phyloP scores from a whole-genome alignment of 441 rosid genomes.

The Isatis lusitanica region DNA sequence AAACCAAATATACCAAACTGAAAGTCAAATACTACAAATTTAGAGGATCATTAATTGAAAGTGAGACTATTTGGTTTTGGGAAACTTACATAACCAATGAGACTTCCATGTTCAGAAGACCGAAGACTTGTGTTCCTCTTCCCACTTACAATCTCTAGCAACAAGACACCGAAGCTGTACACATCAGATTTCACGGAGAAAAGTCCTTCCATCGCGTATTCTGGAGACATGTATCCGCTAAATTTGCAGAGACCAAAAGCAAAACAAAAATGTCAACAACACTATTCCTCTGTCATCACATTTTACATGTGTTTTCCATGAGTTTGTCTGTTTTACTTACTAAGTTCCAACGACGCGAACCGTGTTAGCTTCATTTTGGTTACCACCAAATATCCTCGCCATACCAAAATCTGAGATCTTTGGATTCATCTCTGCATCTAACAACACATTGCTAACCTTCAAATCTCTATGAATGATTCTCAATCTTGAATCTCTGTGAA shows the following conservation, averaged over 20 bases:
- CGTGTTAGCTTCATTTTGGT: conserved; percentile 75
- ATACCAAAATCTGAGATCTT: conserved; percentile 90
- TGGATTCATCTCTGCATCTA: conserved; percentile 82
- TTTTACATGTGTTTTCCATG: not conserved
- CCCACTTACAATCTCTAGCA: conserved; percentile 80
- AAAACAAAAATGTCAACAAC: conserved; percentile 6
- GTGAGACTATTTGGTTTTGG: not conserved
- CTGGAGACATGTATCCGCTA: conserved; percentile 96
- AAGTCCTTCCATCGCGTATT: conserved; percentile 92
- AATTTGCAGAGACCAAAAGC: conserved; percentile 12
- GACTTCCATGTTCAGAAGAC: conserved; percentile 49
- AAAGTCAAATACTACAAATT: not conserved
- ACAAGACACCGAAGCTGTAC: conserved; percentile 79
- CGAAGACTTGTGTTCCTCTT: conserved; percentile 75
- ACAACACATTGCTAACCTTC: conserved; percentile 79
- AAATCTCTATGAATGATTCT: conserved; percentile 83
- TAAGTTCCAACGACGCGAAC: conserved; percentile 85
- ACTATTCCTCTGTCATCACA: not conserved
- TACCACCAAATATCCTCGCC: conserved; percentile 85
- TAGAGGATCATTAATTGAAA: not conserved
- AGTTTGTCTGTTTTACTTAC: conserved; percentile 46
- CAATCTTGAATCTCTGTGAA: conserved; percentile 83
- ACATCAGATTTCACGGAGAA: conserved; percentile 91
- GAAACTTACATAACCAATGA: conserved; percentile 65
- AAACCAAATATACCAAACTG: not conserved